phyloP scores from a whole-genome alignment of 805 yeast species.

The Millerago galiae region DNA sequence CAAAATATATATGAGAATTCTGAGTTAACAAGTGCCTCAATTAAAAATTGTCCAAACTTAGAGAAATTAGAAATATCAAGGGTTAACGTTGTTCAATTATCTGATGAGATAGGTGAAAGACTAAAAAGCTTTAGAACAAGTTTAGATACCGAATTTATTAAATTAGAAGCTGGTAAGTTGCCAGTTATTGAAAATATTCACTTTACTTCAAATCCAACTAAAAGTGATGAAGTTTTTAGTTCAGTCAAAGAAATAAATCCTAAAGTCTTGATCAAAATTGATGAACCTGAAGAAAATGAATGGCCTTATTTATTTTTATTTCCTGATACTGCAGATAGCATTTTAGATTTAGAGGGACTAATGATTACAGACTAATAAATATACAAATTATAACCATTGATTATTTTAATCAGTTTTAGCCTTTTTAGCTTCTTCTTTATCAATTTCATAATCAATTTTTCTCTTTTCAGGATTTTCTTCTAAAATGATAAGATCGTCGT shows the following conservation, averaged over 20 bases:
- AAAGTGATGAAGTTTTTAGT: neutral
- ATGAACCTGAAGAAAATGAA: no score
- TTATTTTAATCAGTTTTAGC: constrained; percentile 5
- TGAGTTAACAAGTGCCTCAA: neutral
- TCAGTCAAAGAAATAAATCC: neutral
- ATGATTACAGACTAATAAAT: no score
- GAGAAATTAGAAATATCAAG: neutral
- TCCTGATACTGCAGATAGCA: no score
- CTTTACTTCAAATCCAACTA: neutral
- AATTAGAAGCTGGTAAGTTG: neutral
- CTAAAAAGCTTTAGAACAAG: neutral
- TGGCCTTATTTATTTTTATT: no score
- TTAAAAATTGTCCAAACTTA: neutral
- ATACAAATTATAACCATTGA: neutral
- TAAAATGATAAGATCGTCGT: constrained; percentile 15
- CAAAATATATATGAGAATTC: no score
- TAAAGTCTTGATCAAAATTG: neutral
- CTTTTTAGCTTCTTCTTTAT: constrained; percentile 1
- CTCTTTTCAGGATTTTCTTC: constrained; percentile 21
- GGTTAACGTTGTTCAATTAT: neutral
- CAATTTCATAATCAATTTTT: constrained; percentile 9
- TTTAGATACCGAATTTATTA: neutral
- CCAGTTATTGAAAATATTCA: neutral
- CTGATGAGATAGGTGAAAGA: neutral
- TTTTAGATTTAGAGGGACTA: no score